A percentile compares a stretch with the other conserved stretches of the same genome.
phyloP scores from a whole-genome alignment of 1,139 yeast species.

The Scheffersomyces titani region DNA sequence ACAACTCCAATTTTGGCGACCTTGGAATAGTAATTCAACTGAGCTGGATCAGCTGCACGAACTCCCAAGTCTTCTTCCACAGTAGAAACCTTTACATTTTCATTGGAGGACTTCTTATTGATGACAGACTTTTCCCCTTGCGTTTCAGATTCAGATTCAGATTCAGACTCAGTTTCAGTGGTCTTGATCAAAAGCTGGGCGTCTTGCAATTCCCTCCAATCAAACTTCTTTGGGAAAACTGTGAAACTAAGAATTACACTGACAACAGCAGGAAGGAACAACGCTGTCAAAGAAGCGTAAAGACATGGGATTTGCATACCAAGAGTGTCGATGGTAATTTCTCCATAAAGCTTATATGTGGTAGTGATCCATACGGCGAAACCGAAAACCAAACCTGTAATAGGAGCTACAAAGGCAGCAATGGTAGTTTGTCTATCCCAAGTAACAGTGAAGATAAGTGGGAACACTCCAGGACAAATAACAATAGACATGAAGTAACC shows the following conservation, averaged over 20 bases:
- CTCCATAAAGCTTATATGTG: slow-evolving; percentile 22
- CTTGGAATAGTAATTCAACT: slow-evolving; percentile 21
- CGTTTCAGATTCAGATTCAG: not conserved
- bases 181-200: slow-evolving; percentile 20
- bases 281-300: slow-evolving; percentile 31
- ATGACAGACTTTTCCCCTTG: not conserved
- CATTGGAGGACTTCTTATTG: not conserved
- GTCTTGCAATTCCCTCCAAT: slow-evolving; percentile 28
- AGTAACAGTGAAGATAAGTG: slow-evolving; percentile 30
- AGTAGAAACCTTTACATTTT: not conserved
- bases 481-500: slow-evolving; percentile 35
- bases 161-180: not conserved
- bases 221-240: slow-evolving; percentile 27
- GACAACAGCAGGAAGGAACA: slow-evolving; percentile 30
- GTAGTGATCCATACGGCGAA: slow-evolving; percentile 26
- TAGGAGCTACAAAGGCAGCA: slow-evolving; percentile 28
- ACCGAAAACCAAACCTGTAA: slow-evolving; percentile 23
- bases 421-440: slow-evolving; percentile 32
- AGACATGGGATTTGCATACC: slow-evolving; percentile 34
- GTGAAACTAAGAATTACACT: slow-evolving; percentile 26
- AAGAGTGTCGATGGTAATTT: slow-evolving; percentile 22
- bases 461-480: slow-evolving; percentile 36
- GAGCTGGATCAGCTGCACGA: slow-evolving; percentile 3
- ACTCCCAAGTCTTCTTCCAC: slow-evolving; percentile 1
- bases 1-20: slow-evolving; percentile 29